phyloP scores from a whole-genome alignment of 176 grass and related monocot species.

The Tillandsia fasciculata region DNA sequence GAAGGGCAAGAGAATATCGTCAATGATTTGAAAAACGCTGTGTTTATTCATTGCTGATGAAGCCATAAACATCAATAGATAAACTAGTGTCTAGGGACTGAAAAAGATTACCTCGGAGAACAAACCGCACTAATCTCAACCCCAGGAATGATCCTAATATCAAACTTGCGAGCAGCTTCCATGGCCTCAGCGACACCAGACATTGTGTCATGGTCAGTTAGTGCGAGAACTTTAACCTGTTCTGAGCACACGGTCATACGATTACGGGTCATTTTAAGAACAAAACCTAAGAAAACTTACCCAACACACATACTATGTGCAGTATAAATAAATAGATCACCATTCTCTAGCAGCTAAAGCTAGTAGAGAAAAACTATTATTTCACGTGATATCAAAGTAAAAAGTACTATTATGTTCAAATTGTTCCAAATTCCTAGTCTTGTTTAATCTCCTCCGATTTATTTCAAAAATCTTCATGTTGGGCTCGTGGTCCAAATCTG shows the following conservation, averaged over 20 bases:
- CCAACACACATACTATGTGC: not conserved
- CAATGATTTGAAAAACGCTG: not conserved
- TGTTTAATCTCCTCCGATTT: too few relatives aligned
- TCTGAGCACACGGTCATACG: slow-evolving; percentile 23
- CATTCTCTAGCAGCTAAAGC: too few relatives aligned
- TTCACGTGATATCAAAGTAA: too few relatives aligned
- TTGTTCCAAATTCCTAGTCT: not conserved
- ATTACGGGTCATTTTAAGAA: slow-evolving; percentile 6
- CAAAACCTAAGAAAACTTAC: not conserved
- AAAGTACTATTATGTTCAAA: too few relatives aligned
- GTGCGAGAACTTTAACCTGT: slow-evolving; percentile 73
- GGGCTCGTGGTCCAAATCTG: too few relatives aligned
- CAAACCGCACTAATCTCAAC: slow-evolving; percentile 62
- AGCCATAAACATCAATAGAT: not conserved
- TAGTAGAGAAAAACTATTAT: too few relatives aligned
- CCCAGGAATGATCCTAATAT: slow-evolving; percentile 63
- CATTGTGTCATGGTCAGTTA: slow-evolving; percentile 86
- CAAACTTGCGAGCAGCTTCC: slow-evolving; percentile 32
- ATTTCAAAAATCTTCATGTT: too few relatives aligned
- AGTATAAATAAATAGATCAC: too few relatives aligned
- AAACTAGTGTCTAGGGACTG: not conserved
- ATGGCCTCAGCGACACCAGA: slow-evolving; percentile 48
- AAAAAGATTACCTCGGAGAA: slow-evolving; percentile 36
- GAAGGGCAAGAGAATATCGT: not conserved
- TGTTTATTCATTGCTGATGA: not conserved